Base-by-base conservation (phyloP, 371 early-diverging fungal species). In the Haplosporangium sp. region DNA sequence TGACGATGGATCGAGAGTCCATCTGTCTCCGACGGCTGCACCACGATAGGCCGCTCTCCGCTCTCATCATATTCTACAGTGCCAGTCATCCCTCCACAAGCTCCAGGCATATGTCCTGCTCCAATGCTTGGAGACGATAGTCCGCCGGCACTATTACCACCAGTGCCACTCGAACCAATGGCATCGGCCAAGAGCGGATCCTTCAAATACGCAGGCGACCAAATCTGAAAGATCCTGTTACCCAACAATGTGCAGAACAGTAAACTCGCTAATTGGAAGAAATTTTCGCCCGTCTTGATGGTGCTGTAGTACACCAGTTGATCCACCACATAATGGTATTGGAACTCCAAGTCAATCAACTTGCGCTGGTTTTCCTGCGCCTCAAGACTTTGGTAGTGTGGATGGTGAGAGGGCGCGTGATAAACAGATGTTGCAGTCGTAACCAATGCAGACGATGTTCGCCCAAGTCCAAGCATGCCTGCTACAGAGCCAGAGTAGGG, bases 251-350 rank as follows among this genome's bases (percentile, higher is more conserved):
- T 64, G 48, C 79, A 77, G 36, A 92, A 92, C 14, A 91, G 69
- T n/a, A 91, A 64, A 37, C 83, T 83, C 1, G 91, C 91, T 45
- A 91, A 69, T 59, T 87, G 86, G 46, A 90, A 81, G 76, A 86
- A 92, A 59, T 83, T 84, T 50, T 91, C 90, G 0, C 87, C 82
- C 5, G 90, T 89, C 66, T 91, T 90, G 54, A 89, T 85, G 5
- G 92, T 91, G 21, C 86, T 89, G 74, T 86, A 91, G 55, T 89
- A 87, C 21, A 89, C 83, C 23, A 92, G 74, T 62, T 92, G 90
- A 72, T 91, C 91, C 4, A 90, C 86, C 67, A 92, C 85, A 65
- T 89, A 90, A n/a, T 80, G 74, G 67, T 89, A 92, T 53, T 83
- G 80, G 59, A 91, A 90, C 50, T 81, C 85, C 13, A 88, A 53